phyloP scores from a whole-genome alignment of 139 green algal species.

The Pycnococcus provasolii region DNA sequence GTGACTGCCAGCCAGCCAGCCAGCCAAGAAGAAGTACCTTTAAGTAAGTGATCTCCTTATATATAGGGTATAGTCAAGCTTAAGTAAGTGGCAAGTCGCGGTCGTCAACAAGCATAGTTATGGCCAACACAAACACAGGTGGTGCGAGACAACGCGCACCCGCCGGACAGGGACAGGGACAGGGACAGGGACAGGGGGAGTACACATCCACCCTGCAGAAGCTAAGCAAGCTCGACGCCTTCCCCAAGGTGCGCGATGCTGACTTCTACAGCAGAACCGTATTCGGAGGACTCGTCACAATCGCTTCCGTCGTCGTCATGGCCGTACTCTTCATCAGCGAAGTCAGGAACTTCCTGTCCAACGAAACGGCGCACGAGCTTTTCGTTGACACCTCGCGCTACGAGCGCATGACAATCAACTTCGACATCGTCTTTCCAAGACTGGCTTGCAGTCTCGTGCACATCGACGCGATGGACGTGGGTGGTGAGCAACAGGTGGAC shows the following conservation, averaged over 20 bases:
- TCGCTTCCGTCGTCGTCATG: slow-evolving; percentile 77
- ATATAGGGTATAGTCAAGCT: no score
- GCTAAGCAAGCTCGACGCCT: slow-evolving; percentile 60
- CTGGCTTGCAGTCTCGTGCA: slow-evolving; percentile 81
- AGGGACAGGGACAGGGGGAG: no score
- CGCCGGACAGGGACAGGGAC: no score
- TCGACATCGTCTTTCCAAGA: slow-evolving; percentile 80
- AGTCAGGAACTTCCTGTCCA: slow-evolving; percentile 68
- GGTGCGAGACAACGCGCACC: no score
- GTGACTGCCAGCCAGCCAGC: no score
- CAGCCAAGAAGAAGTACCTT: no score
- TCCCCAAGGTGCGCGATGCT: slow-evolving; percentile 73
- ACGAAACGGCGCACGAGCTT: slow-evolving; percentile 62
- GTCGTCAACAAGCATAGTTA: no score
- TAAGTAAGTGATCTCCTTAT: no score
- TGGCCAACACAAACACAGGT: no score
- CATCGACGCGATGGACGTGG: slow-evolving; percentile 94
- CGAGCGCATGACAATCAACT: slow-evolving; percentile 80
- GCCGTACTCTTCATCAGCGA: slow-evolving; percentile 81
- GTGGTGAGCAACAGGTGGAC: slow-evolving; percentile 83
- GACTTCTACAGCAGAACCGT: slow-evolving; percentile 86
- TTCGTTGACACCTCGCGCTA: slow-evolving; percentile 72
- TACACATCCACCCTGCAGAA: slow-evolving; percentile 1
- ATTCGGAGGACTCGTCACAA: slow-evolving; percentile 82
- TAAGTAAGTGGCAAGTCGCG: no score